A percentile compares a stretch with the other conserved stretches of the same genome.
Conservation (phyloP, 2,329 filamentous ascomycete species). For the Plectosphaerella plurivora region DNA sequence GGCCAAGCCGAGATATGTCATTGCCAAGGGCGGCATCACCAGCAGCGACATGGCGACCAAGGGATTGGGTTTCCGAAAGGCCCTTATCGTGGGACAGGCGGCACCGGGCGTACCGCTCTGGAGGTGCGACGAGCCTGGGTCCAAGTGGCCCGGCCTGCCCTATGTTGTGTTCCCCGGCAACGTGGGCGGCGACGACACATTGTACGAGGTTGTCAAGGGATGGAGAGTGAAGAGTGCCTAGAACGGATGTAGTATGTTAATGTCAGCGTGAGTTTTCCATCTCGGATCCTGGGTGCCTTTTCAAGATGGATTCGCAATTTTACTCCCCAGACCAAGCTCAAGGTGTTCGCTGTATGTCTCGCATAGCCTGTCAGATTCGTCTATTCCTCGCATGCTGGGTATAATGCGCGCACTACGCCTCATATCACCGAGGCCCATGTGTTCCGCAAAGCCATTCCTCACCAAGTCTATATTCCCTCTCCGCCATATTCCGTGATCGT, state of each 20-base stretch:
- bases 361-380: neutral
- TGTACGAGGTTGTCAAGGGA: conserved; percentile 37
- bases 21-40: conserved; percentile 56
- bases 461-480: neutral
- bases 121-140: conserved; percentile 48
- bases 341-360: neutral
- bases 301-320: too few relatives aligned
- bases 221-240: conserved; percentile 17
- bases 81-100: conserved; percentile 51
- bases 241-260: too few relatives aligned
- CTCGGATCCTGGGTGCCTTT: too few relatives aligned
- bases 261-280: too few relatives aligned
- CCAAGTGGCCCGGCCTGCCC: conserved; percentile 43
- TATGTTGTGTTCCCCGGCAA: conserved; percentile 57
- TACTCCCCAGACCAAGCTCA: too few relatives aligned
- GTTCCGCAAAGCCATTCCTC: neutral
- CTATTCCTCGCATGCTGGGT: neutral
- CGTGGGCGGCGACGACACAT: conserved; percentile 41
- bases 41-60: conserved; percentile 54
- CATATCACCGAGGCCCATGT: neutral
- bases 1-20: conserved; percentile 47
- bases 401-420: neutral
- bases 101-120: conserved; percentile 53
- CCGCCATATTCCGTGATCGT: neutral
- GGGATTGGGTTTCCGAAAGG: conserved; percentile 46